phyloP scores from a whole-genome alignment of 1,284 basidiomycete genomes.

The Apiotrichum akiyoshidainum region DNA sequence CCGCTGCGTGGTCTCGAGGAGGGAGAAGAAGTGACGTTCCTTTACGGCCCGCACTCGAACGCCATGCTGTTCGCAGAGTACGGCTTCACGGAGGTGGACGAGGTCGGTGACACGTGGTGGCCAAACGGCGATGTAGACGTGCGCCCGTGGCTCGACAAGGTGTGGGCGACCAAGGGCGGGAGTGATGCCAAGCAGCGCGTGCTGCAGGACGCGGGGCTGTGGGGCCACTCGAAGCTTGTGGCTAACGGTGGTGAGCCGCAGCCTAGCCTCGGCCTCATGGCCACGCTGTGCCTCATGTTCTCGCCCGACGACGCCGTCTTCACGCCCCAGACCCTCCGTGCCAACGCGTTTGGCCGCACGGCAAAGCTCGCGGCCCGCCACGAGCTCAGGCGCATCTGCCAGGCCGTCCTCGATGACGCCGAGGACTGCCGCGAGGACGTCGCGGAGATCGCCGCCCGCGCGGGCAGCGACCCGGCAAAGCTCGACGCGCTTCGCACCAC shows the following conservation, averaged over 20 bases:
- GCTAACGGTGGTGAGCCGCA: constrained; percentile 21
- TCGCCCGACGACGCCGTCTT: constrained; percentile 10
- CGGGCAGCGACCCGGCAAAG: constrained; percentile 7
- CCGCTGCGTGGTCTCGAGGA: constrained; percentile 52
- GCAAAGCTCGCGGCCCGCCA: constrained; percentile 11
- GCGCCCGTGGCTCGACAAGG: constrained; percentile 57
- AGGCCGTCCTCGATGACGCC: constrained; percentile 14
- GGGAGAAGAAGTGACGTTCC: constrained; percentile 66
- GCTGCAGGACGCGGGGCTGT: constrained; percentile 17
- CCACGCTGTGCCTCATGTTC: constrained; percentile 15
- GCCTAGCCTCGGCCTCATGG: constrained; percentile 17
- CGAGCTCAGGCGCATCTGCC: constrained; percentile 14
- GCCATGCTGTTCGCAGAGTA: constrained; percentile 74
- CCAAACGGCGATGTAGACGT: constrained; percentile 60
- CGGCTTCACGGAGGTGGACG: constrained; percentile 62
- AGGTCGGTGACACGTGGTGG: constrained; percentile 34
- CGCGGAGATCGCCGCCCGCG: constrained; percentile 1
- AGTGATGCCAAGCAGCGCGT: constrained; percentile 15
- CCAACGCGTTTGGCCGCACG: constrained; percentile 13
- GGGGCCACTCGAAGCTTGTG: constrained; percentile 19
- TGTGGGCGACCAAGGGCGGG: constrained; percentile 38
- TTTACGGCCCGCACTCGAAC: constrained; percentile 73
- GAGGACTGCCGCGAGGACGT: constrained; percentile 13
- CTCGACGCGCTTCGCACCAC: constrained; percentile 5
- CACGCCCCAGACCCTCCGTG: constrained; percentile 7